Percentiles rank a stretch among this genome's conserved stretches.
Evolutionary conservation across 177 flowering plant genomes (phyloP).

Genomic region (Vitis hybrid): DNA sequence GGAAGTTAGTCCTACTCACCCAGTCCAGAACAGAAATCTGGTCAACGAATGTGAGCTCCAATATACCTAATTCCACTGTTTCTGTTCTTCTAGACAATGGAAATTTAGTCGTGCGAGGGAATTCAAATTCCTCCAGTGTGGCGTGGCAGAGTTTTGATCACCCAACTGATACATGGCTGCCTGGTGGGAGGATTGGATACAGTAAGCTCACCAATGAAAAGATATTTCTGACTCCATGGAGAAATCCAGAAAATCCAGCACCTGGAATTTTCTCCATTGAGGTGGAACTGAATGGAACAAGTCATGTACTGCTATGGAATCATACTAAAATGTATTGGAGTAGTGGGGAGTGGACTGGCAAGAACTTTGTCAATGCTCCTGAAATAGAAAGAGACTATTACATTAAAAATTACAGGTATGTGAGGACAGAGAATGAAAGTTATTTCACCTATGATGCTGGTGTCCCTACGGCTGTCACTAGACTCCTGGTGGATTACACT

Average conservation of each 20-base stretch:
- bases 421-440: conserved; percentile 11
- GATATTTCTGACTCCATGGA: conserved; percentile 4
- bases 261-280: conserved; percentile 8
- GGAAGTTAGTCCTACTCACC: conserved; percentile 7
- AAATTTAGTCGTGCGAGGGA: conserved; percentile 10
- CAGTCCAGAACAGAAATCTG: background rate
- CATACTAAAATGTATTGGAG: conserved; percentile 13
- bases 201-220: conserved; percentile 8
- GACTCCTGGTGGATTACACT: conserved; percentile 18
- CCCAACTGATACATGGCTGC: conserved; percentile 14
- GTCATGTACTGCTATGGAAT: conserved; percentile 10
- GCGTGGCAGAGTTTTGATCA: conserved; percentile 17
- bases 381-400: conserved; percentile 11
- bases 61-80: background rate
- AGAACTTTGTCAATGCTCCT: conserved; percentile 18
- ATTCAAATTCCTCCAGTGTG: background rate
- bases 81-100: conserved; percentile 15
- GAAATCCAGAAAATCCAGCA: conserved; percentile 5
- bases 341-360: conserved; percentile 25
- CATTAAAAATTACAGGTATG: conserved; percentile 8
- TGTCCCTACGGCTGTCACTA: background rate
- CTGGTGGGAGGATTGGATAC: conserved; percentile 10
- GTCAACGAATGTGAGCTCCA: conserved; percentile 2
- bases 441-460: conserved; percentile 16
- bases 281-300: conserved; percentile 7